Evolutionary conservation across 495 filamentous ascomycete species (phyloP), one percentile per base, ranked within the genome.

Genomic region (Aspergillus indologenus): DNA sequence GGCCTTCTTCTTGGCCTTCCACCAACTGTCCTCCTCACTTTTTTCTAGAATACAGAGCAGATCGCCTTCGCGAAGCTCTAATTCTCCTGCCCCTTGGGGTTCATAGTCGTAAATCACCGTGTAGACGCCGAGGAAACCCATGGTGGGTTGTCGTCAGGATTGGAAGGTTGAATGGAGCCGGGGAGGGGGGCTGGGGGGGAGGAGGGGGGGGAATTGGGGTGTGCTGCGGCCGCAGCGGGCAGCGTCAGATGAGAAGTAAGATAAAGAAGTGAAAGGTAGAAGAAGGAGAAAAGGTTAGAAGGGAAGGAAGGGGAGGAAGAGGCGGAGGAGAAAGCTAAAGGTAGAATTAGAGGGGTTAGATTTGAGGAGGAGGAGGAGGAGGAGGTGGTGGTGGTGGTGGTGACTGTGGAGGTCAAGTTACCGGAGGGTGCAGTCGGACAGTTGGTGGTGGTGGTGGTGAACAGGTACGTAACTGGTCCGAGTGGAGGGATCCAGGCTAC

Each of bases 1-100:
- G 29, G 90, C 90, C 83, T 92, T 96, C 83, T 96, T 97, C 81
- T 97, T 97, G 19, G 90, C 92, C 71, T 89, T 96, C 93, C 93
- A 98, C 93, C 93, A 97, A 68, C 90, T 90, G 77, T 97, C 93
- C 6, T 96, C 92, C 24, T 75, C 70, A 69, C 85, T 91, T 79
- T 96, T 96, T 64, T 98, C 91, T 50, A 98, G 79, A 31, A 99
- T 80, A 71, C 93, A 98, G 44, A 99, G 83, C 49, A 97, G 64
- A 70, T 99, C 95, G 57, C 92, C 94, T 67, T 97, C 93, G 56
- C 79, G 76, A 60, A 99, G 88, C 61, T 87, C 79, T 58, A 99
- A 80, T 83, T 99, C 95, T 52, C 89, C 86, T 60, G 91, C 89
- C 62, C 83, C 87, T 74, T 96, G 92, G 58, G 94, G 92, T 58